phyloP scores from a whole-genome alignment of 352 stramenopile genomes.

The Globisporangium iwayamae region DNA sequence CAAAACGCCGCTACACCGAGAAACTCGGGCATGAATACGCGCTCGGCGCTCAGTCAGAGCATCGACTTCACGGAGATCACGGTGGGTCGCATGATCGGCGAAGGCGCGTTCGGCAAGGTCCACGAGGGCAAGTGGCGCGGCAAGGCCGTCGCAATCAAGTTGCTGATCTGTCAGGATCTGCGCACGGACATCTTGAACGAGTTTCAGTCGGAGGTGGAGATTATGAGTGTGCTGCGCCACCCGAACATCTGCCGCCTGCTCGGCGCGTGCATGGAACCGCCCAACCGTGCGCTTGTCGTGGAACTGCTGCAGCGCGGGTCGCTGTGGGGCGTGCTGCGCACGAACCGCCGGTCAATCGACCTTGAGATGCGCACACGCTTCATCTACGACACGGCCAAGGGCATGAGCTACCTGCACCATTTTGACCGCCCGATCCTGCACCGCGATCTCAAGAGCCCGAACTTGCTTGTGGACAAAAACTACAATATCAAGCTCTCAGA shows the following conservation, averaged over 20 bases:
- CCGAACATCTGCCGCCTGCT: conserved; percentile 96
- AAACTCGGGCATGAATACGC: conserved; percentile 16
- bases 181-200: conserved; percentile 59
- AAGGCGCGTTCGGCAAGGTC: conserved; percentile 68
- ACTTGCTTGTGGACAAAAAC: conserved; percentile 80
- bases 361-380: conserved; percentile 54
- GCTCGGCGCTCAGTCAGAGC: conserved; percentile 34
- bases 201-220: conserved; percentile 69
- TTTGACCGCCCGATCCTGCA: conserved; percentile 84
- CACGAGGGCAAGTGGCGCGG: conserved; percentile 66
- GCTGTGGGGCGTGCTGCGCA: conserved; percentile 89
- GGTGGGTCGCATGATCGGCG: conserved; percentile 56
- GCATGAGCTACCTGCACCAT: conserved; percentile 84
- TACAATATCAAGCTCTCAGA: conserved; percentile 86
- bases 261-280: conserved; percentile 91
- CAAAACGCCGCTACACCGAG: background rate
- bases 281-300: conserved; percentile 92
- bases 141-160: conserved; percentile 61
- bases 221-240: conserved; percentile 87
- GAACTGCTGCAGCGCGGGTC: conserved; percentile 90
- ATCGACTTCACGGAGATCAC: conserved; percentile 64
- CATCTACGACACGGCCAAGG: conserved; percentile 74
- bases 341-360: conserved; percentile 50
- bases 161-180: conserved; percentile 66
- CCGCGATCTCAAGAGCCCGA: conserved; percentile 82